Percentiles rank a stretch among this genome's conserved stretches.
These are phyloP conservation scores for Gossypium anomalum DNA, from an alignment of 345 rosid genomes.

Conservation along the genomic window DNA sequence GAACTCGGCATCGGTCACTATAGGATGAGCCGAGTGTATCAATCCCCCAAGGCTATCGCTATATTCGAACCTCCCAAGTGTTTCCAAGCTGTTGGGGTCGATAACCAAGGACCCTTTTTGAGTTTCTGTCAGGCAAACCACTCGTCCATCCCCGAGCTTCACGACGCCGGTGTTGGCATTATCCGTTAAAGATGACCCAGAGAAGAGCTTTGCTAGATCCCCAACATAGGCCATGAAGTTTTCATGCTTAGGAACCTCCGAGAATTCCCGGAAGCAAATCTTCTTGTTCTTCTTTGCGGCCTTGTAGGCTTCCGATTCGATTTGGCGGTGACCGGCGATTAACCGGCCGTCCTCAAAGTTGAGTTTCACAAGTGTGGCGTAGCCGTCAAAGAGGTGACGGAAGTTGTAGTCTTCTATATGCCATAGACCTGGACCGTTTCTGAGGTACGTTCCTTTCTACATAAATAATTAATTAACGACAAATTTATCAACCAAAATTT, in stretches of 20 bases:
- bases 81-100: conserved; percentile 62
- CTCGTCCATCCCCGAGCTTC: conserved; percentile 81
- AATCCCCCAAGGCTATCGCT: conserved; percentile 65
- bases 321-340: conserved; percentile 69
- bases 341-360: conserved; percentile 60
- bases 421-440: conserved; percentile 97
- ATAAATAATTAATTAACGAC: conserved; percentile 16
- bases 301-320: conserved; percentile 83
- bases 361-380: conserved; percentile 72
- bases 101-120: conserved; percentile 81
- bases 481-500: neutral
- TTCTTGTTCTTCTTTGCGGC: conserved; percentile 68
- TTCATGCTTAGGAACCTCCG: conserved; percentile 62
- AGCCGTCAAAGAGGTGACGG: conserved; percentile 97
- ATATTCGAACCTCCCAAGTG: conserved; percentile 67
- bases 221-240: conserved; percentile 67
- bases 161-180: conserved; percentile 91
- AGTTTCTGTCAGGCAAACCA: conserved; percentile 85
- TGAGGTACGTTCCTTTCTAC: conserved; percentile 90
- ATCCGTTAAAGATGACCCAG: conserved; percentile 85
- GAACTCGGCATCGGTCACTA: conserved; percentile 71
- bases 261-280: conserved; percentile 86
- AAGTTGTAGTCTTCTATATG: conserved; percentile 69
- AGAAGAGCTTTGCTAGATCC: conserved; percentile 62
- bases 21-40: conserved; percentile 88